Conservation (phyloP, 2,329 filamentous ascomycete genomes). For the Aspergillus costaricaensis region DNA sequence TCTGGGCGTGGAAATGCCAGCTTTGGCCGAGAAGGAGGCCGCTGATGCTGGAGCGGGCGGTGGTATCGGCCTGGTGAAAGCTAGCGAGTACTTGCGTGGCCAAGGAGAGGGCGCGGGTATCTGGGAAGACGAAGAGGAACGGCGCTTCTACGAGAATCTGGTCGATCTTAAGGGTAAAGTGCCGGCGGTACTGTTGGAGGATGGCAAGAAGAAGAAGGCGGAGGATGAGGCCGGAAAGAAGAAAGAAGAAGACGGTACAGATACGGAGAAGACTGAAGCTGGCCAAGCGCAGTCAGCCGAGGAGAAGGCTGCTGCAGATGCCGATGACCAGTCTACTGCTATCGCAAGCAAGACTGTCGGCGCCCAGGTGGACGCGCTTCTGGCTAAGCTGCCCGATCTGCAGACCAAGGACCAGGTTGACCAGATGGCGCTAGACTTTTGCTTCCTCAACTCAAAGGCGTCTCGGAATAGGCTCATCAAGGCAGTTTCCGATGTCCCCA, state of each 20-base stretch:
- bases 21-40: constrained; percentile 80
- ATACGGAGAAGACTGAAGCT: constrained; percentile 40
- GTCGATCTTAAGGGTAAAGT: constrained; percentile 95
- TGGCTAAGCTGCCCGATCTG: constrained; percentile 85
- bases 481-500: constrained; percentile 89
- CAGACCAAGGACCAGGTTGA: constrained; percentile 91
- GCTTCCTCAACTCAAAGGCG: constrained; percentile 96
- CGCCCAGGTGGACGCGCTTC: constrained; percentile 88
- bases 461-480: constrained; percentile 93
- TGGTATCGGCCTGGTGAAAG: constrained; percentile 89
- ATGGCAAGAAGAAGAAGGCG: constrained; percentile 88
- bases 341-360: constrained; percentile 98
- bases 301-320: constrained; percentile 55
- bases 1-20: constrained; percentile 88
- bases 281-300: constrained; percentile 45
- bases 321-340: constrained; percentile 84
- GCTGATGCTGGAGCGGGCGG: constrained; percentile 66
- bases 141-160: constrained; percentile 96
- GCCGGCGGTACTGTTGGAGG: constrained; percentile 87
- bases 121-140: constrained; percentile 98
- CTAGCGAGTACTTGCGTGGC: constrained; percentile 86
- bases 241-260: constrained; percentile 58
- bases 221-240: constrained; percentile 86
- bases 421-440: constrained; percentile 92
- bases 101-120: constrained; percentile 90